Conservation (phyloP, 495 filamentous ascomycete species). For the Daldinia grandis region DNA sequence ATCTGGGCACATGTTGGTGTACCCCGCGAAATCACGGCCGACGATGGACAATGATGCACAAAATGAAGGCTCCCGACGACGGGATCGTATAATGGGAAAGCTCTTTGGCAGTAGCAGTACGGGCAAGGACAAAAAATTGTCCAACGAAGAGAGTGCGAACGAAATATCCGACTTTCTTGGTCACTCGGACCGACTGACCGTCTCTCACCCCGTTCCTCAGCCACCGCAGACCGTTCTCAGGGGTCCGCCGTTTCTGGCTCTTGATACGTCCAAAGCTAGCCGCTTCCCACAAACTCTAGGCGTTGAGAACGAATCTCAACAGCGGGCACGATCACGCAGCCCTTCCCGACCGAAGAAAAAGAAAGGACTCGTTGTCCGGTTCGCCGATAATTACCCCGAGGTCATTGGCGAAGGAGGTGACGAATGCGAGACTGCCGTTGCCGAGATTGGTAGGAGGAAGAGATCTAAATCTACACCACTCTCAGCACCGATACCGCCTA, state of each 20-base stretch:
- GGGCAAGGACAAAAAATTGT: conserved; percentile 51
- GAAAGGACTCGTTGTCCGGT: conserved; percentile 76
- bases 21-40: conserved; percentile 31
- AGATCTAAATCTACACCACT: conserved; percentile 50
- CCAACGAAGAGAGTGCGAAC: conserved; percentile 49
- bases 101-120: conserved; percentile 49
- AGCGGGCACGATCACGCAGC: conserved; percentile 47
- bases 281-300: conserved; percentile 55
- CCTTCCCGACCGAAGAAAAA: conserved; percentile 46
- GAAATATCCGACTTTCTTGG: conserved; percentile 58
- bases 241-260: conserved; percentile 51
- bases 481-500: conserved; percentile 37
- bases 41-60: conserved; percentile 58
- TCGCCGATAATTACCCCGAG: conserved; percentile 71
- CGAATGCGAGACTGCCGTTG: conserved; percentile 72
- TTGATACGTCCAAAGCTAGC: conserved; percentile 56
- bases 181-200: conserved; percentile 51
- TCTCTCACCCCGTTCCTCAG: conserved; percentile 49
- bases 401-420: conserved; percentile 90
- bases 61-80: conserved; percentile 49
- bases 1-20: conserved; percentile 27
- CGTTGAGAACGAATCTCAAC: conserved; percentile 46
- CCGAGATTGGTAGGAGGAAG: conserved; percentile 69
- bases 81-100: conserved; percentile 60
- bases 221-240: conserved; percentile 39